Base-by-base conservation (phyloP, 2,329 filamentous ascomycete genomes). In the Chrysoporthe austroafricana region DNA sequence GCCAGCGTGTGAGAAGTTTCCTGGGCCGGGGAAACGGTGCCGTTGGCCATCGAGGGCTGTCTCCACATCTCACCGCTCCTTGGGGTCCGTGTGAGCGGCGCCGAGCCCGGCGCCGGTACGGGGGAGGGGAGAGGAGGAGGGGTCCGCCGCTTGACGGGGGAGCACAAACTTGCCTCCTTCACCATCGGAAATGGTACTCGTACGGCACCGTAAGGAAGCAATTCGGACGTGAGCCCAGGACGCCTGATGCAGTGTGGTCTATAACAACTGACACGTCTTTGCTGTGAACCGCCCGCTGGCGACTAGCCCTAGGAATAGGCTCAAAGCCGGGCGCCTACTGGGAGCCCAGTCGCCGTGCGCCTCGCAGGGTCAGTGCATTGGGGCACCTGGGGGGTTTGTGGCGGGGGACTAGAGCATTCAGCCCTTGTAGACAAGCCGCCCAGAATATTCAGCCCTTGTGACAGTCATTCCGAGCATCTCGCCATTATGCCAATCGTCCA, bases 41-140 rank as follows among this genome's bases (percentile, higher is more conserved):
- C 11, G 44, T n/a, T 46, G 44, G 18, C 14, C 44, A 46, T 14
- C 13, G 44, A 14, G 43, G 39, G 36, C 26, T 36, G 34, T n/a
- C 26, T 34, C 42, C 50, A 63, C 50, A 68, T 62, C 66, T 68
- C 62, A 68, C 66, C 66, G 66, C 66, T 48, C 57, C 34, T 68
- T 68, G 44, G 48, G 44, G 18, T 54, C 39, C 48, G 48, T 43
- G 11, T 18, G 36, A 21, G 16, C 57, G 39, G 39, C 44, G 44
- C 13, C 7, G 44, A 13, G 4, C 14, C 18, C 44, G 44, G 44
- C 44, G 11, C 44, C 44, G 44, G 13, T 39, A 9, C 36, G 9
- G 9, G 36, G 44, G 18, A 18, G 44, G 44, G 44, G 13, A 13
- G 8, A 13, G 44, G 18, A 13, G 44, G 8, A 13, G 44, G 18